Evolutionary conservation across 164 flowering plant genomes (phyloP), one percentile per base, ranked within the genome.

Genomic region (Hamamelis virginiana): DNA sequence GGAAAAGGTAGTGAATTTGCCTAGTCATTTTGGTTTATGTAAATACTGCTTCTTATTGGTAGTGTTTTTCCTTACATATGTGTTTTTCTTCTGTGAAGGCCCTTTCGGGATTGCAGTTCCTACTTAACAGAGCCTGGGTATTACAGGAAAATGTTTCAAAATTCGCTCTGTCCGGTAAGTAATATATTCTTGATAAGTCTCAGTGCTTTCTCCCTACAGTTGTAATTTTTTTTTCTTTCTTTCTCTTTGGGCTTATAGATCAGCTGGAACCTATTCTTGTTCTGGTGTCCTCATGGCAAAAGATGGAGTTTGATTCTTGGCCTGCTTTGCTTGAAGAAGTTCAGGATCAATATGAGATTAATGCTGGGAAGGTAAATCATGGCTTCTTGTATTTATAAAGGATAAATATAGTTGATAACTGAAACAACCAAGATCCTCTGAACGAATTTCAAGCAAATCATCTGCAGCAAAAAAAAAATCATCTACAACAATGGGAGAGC

Each of bases 291-390:
- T 82, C 86, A 22, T 95, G 96, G 95, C 89, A 89, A 72, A 91
- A 78, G 79, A 80, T 90, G 82, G 99, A 95, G 83, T 82, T 86
- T 67, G 92, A 85, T 9, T 81, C 88, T 21, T 90, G 97, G 99
- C 87, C 88, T 62, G 80, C 82, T 6, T 75, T 93, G 86, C 91
- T 95, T 52, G 90, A 92, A 78, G 98, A 82, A 74, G 87, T 91
- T 77, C 85, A 84, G 75, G 82, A 73, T 63, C 90, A 87, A 69
- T 86, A 81, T 78, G 91, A 88, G 22, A 73, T 45, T 45, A 92
- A 89, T 82, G 91, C 96, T 64, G 89, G 77, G 21, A 92, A 88
- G 94, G 98, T 91, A 80, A 75, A 22, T 43, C 28, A 12, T 50
- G 27, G 44, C 52, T 55, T 60, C 16, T 21, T 23, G 16, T 62